A percentile compares a stretch with the other conserved stretches of the same genome.
These are phyloP conservation scores for Paracoccidioides lutzii DNA, from an alignment of 2,329 filamentous ascomycete species.

Conservation along the genomic window DNA sequence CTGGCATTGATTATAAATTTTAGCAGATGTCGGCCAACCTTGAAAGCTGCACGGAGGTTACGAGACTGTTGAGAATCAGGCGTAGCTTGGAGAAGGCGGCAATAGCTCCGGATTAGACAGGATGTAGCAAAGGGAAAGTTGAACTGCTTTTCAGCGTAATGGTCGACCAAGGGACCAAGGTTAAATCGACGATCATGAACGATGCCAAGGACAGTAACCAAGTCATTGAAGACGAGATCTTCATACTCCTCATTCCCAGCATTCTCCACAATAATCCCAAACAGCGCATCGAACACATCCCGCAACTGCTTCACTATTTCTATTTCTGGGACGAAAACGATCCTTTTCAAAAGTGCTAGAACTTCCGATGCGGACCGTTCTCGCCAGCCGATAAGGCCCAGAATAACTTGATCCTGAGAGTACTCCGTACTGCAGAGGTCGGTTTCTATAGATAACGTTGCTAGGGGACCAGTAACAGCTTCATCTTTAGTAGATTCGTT, in stretches of 20 bases:
- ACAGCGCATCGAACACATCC: constrained; percentile 81
- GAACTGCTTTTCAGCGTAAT: constrained; percentile 78
- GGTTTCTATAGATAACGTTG: constrained; percentile 65
- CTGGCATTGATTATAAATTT: constrained; percentile 90
- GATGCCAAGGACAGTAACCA: constrained; percentile 83
- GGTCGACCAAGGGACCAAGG: constrained; percentile 75
- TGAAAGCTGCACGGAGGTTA: constrained; percentile 80
- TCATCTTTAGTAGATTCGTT: constrained; percentile 58
- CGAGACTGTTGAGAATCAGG: constrained; percentile 72
- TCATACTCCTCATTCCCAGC: constrained; percentile 87
- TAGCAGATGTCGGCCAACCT: constrained; percentile 82
- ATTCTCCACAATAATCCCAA: constrained; percentile 80
- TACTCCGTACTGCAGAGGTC: constrained; percentile 91
- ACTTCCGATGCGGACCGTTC: constrained; percentile 60
- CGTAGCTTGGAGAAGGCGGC: constrained; percentile 67
- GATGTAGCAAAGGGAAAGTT: constrained; percentile 87
- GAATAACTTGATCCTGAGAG: constrained; percentile 77
- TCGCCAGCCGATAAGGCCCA: constrained; percentile 78
- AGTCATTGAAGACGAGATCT: constrained; percentile 77
- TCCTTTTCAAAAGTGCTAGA: constrained; percentile 59
- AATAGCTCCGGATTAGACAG: constrained; percentile 76
- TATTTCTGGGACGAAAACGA: constrained; percentile 91
- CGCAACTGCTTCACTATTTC: constrained; percentile 90
- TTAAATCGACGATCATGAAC: constrained; percentile 92
- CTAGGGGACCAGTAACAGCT: constrained; percentile 62